Evolutionary conservation across 805 yeast genomes (phyloP).

Genomic region (Cyberlindnera misumaiensis): DNA sequence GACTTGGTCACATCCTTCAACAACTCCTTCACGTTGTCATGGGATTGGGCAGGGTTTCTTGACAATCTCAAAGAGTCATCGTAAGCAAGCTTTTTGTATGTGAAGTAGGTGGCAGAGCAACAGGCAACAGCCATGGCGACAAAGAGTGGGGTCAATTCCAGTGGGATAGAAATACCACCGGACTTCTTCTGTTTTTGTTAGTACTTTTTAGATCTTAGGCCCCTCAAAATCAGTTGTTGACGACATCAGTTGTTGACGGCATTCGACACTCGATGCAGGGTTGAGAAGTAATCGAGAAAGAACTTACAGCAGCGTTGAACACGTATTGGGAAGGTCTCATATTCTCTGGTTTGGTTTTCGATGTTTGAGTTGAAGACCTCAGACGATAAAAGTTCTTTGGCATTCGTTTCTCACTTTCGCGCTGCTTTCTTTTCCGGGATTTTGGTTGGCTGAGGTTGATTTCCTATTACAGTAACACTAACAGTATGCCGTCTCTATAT

Average conservation of each 20-base stretch:
- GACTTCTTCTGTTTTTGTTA: slow-evolving; percentile 28
- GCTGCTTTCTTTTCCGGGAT: slow-evolving; percentile 6
- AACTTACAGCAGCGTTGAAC: slow-evolving; percentile 36
- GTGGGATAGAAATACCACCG: slow-evolving; percentile 35
- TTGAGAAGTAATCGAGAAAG: slow-evolving; percentile 20
- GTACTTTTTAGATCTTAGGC: slow-evolving; percentile 12
- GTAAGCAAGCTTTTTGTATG: slow-evolving; percentile 42
- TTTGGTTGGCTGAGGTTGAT: slow-evolving; percentile 14
- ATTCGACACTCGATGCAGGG: too few species aligned
- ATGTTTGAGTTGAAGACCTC: neutral
- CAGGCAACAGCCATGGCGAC: slow-evolving; percentile 50
- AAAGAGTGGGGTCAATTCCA: slow-evolving; percentile 53
- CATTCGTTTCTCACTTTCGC: neutral
- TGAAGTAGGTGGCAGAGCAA: slow-evolving; percentile 43
- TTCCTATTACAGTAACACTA: slow-evolving; percentile 6
- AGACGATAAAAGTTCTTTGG: too few species aligned
- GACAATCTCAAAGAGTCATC: slow-evolving; percentile 45
- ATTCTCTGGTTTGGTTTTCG: slow-evolving; percentile 4
- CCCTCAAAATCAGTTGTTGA: too few species aligned
- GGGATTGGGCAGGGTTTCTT: slow-evolving; percentile 36
- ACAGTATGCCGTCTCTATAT: neutral
- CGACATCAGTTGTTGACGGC: too few species aligned
- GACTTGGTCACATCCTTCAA: slow-evolving; percentile 2
- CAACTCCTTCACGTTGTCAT: slow-evolving; percentile 9
- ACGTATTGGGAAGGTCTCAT: slow-evolving; percentile 46